A percentile compares a stretch with the other conserved stretches of the same genome.
These are phyloP conservation scores for Phialophora verrucosa DNA, from an alignment of 2,329 filamentous ascomycete genomes.

Conservation along the genomic window DNA sequence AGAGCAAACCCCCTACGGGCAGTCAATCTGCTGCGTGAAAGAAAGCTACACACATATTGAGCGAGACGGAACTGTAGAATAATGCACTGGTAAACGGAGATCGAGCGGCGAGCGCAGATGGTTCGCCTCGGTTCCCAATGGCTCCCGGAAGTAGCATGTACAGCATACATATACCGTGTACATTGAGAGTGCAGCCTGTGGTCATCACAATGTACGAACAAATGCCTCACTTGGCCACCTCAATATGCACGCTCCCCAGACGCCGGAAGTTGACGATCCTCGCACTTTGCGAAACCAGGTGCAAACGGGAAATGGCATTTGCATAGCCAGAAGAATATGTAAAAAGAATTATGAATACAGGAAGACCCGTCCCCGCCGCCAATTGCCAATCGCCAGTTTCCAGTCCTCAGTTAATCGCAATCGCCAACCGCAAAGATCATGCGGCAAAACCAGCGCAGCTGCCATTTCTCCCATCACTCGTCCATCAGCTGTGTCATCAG, in stretches of 20 bases:
- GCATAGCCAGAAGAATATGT: conserved; percentile 2
- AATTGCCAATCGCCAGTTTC: not conserved
- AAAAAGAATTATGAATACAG: conserved; percentile 7
- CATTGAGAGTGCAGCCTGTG: not conserved
- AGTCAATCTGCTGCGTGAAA: not conserved
- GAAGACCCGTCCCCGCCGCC: not conserved
- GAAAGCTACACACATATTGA: not conserved
- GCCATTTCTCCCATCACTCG: not conserved
- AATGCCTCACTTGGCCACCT: not conserved
- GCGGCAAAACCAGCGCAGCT: not conserved
- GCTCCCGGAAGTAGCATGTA: not conserved
- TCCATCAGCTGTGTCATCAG: not conserved
- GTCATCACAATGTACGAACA: not conserved
- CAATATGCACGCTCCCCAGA: not conserved
- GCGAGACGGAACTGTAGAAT: not conserved
- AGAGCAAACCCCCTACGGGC: not conserved
- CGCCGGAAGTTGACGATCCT: not conserved
- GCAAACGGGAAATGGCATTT: not conserved
- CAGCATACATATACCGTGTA: not conserved
- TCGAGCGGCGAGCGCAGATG: not conserved
- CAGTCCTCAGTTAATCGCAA: not conserved
- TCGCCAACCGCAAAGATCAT: not conserved
- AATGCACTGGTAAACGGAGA: not conserved
- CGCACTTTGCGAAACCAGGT: not conserved
- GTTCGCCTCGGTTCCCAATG: too few species aligned